Percentiles rank a stretch among this genome's conserved stretches.
Evolutionary conservation across 768 basidiomycete genomes (phyloP).

Genomic region (Boletus insuetus): DNA sequence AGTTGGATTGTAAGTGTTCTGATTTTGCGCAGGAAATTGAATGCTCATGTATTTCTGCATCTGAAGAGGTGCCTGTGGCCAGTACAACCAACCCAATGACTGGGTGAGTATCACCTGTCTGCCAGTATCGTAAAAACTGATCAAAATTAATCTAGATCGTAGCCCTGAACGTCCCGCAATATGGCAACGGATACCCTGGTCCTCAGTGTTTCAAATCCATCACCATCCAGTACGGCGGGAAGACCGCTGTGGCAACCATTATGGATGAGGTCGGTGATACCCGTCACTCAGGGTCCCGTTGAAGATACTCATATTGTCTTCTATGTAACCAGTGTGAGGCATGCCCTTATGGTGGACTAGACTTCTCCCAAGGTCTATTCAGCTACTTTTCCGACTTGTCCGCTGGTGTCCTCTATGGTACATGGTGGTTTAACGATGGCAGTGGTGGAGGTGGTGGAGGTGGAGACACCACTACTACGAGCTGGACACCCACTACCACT

Average conservation of each 20-base stretch:
- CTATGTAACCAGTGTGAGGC: slow-evolving; percentile 50
- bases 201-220: slow-evolving; percentile 61
- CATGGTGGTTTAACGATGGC: slow-evolving; percentile 55
- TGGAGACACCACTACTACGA: slow-evolving; percentile 10
- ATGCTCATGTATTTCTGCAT: slow-evolving; percentile 4
- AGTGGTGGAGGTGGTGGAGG: slow-evolving; percentile 21
- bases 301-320: background rate
- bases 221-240: slow-evolving; percentile 59
- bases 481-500: slow-evolving; percentile 14
- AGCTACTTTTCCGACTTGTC: slow-evolving; percentile 48
- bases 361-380: slow-evolving; percentile 69
- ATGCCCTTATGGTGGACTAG: slow-evolving; percentile 64
- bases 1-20: slow-evolving; percentile 44
- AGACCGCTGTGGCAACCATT: slow-evolving; percentile 54
- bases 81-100: slow-evolving; percentile 36
- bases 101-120: slow-evolving; percentile 37
- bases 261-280: slow-evolving; percentile 53
- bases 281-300: background rate
- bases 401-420: slow-evolving; percentile 56
- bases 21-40: background rate
- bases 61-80: slow-evolving; percentile 57
- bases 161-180: slow-evolving; percentile 53
- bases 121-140: slow-evolving; percentile 1
- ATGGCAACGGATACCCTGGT: slow-evolving; percentile 59
- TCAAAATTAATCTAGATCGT: slow-evolving; percentile 41